Percentiles rank a stretch among this genome's conserved stretches.
Evolutionary conservation across 2,329 filamentous ascomycete species (phyloP).

Genomic region (Monilinia fructigena): DNA sequence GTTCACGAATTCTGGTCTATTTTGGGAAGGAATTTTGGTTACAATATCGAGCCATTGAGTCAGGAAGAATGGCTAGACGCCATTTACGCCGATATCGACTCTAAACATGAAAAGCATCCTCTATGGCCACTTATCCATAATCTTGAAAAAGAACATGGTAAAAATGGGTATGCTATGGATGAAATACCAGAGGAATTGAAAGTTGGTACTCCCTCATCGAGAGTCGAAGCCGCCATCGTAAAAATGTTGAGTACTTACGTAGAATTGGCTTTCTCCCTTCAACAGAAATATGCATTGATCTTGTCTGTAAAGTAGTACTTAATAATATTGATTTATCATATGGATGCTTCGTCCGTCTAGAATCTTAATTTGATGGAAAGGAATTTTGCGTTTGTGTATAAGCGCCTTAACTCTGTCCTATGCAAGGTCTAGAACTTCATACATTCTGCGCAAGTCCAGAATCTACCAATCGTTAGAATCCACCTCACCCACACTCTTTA

Average conservation of each 20-base stretch:
- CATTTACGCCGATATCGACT: slow-evolving; percentile 7
- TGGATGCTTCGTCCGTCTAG: background rate
- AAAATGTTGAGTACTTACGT: slow-evolving; percentile 19
- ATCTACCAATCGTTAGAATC: slow-evolving; percentile 11
- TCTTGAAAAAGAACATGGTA: slow-evolving; percentile 19
- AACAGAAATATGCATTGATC: slow-evolving; percentile 23
- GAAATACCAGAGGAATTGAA: slow-evolving; percentile 4
- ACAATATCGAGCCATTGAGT: slow-evolving; percentile 13
- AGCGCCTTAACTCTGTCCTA: background rate
- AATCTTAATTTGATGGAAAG: background rate
- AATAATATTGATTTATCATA: background rate
- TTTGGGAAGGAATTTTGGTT: slow-evolving; percentile 14
- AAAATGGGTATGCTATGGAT: slow-evolving; percentile 17
- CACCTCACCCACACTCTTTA: background rate
- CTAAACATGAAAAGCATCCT: slow-evolving; percentile 11
- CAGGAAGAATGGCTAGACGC: slow-evolving; percentile 17
- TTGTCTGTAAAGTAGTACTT: background rate
- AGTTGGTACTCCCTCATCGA: background rate
- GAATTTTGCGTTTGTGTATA: background rate
- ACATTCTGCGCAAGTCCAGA: slow-evolving; percentile 18
- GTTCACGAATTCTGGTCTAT: slow-evolving; percentile 23
- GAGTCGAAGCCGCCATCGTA: slow-evolving; percentile 18
- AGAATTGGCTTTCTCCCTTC: slow-evolving; percentile 14
- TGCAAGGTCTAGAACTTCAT: background rate
- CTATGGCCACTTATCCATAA: slow-evolving; percentile 28